Evolutionary conservation across 306 rosid species (phyloP).

Genomic region (Quillaja saponaria): DNA sequence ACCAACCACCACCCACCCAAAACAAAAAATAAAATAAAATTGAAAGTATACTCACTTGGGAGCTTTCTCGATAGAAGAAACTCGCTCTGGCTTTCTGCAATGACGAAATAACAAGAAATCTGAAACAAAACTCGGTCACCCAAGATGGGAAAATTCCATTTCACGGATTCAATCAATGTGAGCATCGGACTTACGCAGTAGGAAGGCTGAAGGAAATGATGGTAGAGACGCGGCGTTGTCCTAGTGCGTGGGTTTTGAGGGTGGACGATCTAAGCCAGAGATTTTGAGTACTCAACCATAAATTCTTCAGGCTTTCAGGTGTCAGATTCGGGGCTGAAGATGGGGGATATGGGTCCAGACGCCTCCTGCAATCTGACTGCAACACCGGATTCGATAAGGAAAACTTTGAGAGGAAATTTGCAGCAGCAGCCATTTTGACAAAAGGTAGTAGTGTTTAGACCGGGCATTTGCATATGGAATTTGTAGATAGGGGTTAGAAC

Average conservation of each 20-base stretch:
- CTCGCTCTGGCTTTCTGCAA: constrained; percentile 55
- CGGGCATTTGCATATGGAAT: background rate
- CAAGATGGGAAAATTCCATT: constrained; percentile 8
- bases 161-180: background rate
- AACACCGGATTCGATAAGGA: constrained; percentile 20
- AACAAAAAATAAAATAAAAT: background rate
- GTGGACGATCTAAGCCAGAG: constrained; percentile 32
- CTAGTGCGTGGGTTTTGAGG: constrained; percentile 33
- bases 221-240: too few relatives aligned
- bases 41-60: constrained; percentile 55
- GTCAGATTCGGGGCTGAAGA: constrained; percentile 17
- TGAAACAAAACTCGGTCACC: constrained; percentile 37
- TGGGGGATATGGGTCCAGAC: constrained; percentile 11
- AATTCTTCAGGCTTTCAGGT: constrained; percentile 22
- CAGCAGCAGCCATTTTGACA: too few relatives aligned
- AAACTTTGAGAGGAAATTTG: constrained; percentile 39
- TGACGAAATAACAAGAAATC: constrained; percentile 44
- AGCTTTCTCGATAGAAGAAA: constrained; percentile 43
- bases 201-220: constrained; percentile 64
- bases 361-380: constrained; percentile 17
- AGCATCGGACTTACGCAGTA: constrained; percentile 52
- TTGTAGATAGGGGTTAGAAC: background rate
- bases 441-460: too few relatives aligned
- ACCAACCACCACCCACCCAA: background rate
- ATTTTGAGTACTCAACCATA: constrained; percentile 53